Evolutionary conservation across 371 early-diverging fungal genomes (phyloP).

Genomic region (Neoconidiobolus thromboides): DNA sequence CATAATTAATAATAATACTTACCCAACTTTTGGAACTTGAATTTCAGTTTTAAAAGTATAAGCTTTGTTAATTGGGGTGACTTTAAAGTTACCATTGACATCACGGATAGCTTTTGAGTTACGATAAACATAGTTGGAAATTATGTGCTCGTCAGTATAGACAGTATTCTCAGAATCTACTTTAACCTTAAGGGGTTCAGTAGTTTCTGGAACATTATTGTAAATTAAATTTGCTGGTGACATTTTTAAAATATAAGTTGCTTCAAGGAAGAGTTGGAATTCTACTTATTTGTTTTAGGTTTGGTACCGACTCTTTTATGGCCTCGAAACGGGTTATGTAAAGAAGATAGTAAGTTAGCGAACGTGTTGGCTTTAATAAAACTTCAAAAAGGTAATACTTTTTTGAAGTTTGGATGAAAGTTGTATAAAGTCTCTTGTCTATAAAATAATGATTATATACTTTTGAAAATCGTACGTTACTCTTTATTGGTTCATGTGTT

Average conservation of each 20-base stretch:
- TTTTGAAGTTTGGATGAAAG: not conserved
- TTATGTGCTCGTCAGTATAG: conserved; percentile 66
- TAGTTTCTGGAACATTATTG: conserved; percentile 12
- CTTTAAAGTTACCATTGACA: conserved; percentile 41
- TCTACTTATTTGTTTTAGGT: conserved; percentile 7
- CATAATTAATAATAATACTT: conserved; percentile 12
- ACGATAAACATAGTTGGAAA: conserved; percentile 68
- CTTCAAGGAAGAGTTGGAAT: conserved; percentile 14
- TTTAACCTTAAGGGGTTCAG: conserved; percentile 38
- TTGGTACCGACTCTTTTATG: conserved; percentile 9
- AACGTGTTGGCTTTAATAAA: conserved; percentile 25
- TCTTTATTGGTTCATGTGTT: no score
- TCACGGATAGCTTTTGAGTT: conserved; percentile 61
- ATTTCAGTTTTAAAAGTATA: conserved; percentile 79
- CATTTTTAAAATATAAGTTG: conserved; percentile 14
- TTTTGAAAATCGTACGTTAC: no score
- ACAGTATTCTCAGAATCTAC: conserved; percentile 71
- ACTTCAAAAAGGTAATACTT: not conserved
- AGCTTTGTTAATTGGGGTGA: conserved; percentile 61
- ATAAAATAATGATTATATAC: no score
- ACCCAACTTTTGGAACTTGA: conserved; percentile 63
- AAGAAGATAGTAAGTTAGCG: conserved; percentile 61
- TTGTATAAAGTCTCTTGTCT: not conserved
- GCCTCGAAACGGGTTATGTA: conserved; percentile 47
- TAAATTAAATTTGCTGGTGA: conserved; percentile 14